These are phyloP conservation scores for Syzygium malaccense DNA, from an alignment of 441 rosid species.

Conservation along the genomic window DNA sequence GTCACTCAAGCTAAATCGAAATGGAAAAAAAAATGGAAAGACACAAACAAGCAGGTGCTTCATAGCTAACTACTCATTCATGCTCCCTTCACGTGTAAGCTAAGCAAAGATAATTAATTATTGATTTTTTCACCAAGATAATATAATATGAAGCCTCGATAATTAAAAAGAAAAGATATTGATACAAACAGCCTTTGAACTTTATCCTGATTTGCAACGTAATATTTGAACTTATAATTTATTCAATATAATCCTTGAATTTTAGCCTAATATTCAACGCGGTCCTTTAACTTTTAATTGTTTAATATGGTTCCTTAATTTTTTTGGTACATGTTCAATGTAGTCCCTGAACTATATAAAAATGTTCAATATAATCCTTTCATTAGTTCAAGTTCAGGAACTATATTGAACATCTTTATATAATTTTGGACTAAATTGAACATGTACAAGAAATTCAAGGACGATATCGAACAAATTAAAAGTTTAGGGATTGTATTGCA, in stretches of 20 bases:
- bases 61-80: neutral
- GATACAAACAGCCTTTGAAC: fast-evolving
- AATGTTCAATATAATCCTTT: neutral
- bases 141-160: neutral
- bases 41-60: neutral
- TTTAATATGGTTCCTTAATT: fast-evolving
- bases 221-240: neutral
- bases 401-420: too few species aligned
- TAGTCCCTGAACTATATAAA: fast-evolving
- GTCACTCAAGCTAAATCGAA: neutral
- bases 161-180: neutral
- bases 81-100: neutral
- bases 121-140: too few species aligned
- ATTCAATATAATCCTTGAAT: fast-evolving
- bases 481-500: fast-evolving
- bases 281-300: fast-evolving
- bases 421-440: too few species aligned
- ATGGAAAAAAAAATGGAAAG: neutral
- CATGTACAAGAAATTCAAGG: too few species aligned
- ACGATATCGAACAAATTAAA: neutral
- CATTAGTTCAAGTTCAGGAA: too few species aligned
- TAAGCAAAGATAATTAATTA: neutral
- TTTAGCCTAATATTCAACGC: fast-evolving
- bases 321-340: too few species aligned
- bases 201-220: fast-evolving